phyloP scores from a whole-genome alignment of 129 eudicot species.

The Gnaphalium uliginosum region DNA sequence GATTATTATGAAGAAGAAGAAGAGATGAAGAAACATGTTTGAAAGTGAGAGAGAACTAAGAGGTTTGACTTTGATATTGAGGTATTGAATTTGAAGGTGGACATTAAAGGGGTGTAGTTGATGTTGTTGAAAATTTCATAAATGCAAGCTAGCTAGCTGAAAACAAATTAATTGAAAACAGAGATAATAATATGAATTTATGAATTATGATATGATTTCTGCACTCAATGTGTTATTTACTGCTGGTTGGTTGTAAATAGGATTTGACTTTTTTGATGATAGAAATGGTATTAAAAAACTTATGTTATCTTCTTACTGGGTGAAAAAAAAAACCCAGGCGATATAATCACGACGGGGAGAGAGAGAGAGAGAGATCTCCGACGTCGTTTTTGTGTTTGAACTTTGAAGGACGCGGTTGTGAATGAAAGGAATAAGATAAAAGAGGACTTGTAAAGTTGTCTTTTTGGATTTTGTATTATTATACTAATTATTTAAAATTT shows the following conservation, averaged over 20 bases:
- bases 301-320: not conserved
- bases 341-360: not conserved
- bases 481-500: too few relatives aligned
- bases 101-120: conserved; percentile 22
- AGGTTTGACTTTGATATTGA: conserved; percentile 34
- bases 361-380: too few relatives aligned
- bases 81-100: not conserved
- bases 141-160: not conserved
- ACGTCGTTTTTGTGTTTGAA: too few relatives aligned
- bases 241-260: not conserved
- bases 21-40: not conserved
- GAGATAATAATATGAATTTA: not conserved
- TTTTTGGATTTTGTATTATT: too few relatives aligned
- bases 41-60: conserved; percentile 23
- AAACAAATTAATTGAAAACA: not conserved
- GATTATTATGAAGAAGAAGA: conserved; percentile 12
- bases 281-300: not conserved
- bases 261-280: not conserved
- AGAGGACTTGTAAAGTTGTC: too few relatives aligned
- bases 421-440: too few relatives aligned
- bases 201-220: not conserved
- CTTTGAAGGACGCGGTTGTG: too few relatives aligned
- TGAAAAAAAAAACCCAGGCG: not conserved
- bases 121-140: not conserved
- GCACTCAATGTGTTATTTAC: conserved; percentile 1